Evolutionary conservation across 306 rosid species (phyloP).

Genomic region (Malus asiatica): DNA sequence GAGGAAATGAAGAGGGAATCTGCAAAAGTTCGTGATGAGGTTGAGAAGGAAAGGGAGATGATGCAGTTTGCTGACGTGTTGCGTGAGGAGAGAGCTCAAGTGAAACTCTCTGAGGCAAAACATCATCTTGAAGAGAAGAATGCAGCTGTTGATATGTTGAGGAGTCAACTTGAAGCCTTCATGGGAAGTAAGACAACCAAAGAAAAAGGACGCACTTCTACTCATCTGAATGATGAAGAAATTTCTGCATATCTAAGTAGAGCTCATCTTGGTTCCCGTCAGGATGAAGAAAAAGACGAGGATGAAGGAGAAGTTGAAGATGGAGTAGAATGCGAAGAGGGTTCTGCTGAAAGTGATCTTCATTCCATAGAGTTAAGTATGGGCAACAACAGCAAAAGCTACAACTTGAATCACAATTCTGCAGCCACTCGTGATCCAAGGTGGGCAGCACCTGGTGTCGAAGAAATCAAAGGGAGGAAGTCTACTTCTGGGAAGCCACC

Average conservation of each 20-base stretch:
- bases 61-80: conserved; percentile 59
- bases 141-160: conserved; percentile 71
- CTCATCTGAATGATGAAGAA: conserved; percentile 54
- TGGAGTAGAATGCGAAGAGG: conserved; percentile 63
- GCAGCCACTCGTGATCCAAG: conserved; percentile 53
- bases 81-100: conserved; percentile 71
- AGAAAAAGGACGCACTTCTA: conserved; percentile 55
- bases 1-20: conserved; percentile 54
- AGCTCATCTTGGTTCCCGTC: conserved; percentile 44
- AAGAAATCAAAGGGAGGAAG: conserved; percentile 51
- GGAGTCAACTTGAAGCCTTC: conserved; percentile 83
- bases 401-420: conserved; percentile 56
- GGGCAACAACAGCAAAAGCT: conserved; percentile 72
- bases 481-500: conserved; percentile 67
- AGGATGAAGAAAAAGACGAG: conserved; percentile 52
- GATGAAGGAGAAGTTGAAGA: conserved; percentile 79
- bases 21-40: conserved; percentile 48
- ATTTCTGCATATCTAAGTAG: conserved; percentile 51
- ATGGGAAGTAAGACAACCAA: conserved; percentile 58
- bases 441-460: conserved; percentile 46
- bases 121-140: conserved; percentile 71
- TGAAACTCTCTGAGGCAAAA: conserved; percentile 61
- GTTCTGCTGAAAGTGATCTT: conserved; percentile 82
- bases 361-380: conserved; percentile 86
- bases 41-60: conserved; percentile 71